A percentile compares a stretch with the other conserved stretches of the same genome.
These are phyloP conservation scores for Collariella sp. DNA, from an alignment of 495 filamentous ascomycete genomes.

Conservation along the genomic window DNA sequence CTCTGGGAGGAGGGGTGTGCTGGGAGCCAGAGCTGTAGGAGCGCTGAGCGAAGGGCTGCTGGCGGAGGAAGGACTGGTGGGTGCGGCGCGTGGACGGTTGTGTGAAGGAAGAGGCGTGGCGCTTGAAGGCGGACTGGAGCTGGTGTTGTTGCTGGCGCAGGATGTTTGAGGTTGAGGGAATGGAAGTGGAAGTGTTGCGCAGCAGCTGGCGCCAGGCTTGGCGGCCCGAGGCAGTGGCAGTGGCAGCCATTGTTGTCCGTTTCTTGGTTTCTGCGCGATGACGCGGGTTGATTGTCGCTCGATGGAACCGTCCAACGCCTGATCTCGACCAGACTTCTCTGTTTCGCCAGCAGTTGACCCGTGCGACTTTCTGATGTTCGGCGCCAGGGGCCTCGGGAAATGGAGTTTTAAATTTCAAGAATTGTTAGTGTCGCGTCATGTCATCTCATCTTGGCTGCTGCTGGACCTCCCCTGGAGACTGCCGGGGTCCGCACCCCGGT, in stretches of 20 bases:
- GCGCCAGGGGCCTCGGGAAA: neutral
- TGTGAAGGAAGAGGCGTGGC: slow-evolving; percentile 1
- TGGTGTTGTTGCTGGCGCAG: neutral
- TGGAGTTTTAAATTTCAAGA: slow-evolving; percentile 10
- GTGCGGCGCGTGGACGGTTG: neutral
- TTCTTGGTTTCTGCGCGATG: slow-evolving; percentile 10
- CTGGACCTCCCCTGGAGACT: neutral
- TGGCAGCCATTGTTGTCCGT: slow-evolving; percentile 18
- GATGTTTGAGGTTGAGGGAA: neutral
- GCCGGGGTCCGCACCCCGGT: neutral
- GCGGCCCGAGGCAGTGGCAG: slow-evolving; percentile 23
- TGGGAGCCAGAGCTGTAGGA: slow-evolving; percentile 26
- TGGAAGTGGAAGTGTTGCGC: slow-evolving; percentile 11
- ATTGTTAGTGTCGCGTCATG: slow-evolving; percentile 18
- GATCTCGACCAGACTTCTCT: neutral
- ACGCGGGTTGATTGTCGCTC: slow-evolving; percentile 5
- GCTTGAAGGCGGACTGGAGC: neutral
- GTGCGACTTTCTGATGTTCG: neutral
- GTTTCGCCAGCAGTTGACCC: neutral
- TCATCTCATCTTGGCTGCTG: slow-evolving; percentile 1
- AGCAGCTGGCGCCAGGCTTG: slow-evolving; percentile 28
- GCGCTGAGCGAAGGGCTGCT: slow-evolving; percentile 8
- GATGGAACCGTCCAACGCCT: neutral
- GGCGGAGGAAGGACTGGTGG: slow-evolving; percentile 4
- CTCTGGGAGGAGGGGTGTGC: slow-evolving; percentile 15